Conservation (phyloP, 108 stramenopile genomes). For the Aurantiochytrium sp. region DNA sequence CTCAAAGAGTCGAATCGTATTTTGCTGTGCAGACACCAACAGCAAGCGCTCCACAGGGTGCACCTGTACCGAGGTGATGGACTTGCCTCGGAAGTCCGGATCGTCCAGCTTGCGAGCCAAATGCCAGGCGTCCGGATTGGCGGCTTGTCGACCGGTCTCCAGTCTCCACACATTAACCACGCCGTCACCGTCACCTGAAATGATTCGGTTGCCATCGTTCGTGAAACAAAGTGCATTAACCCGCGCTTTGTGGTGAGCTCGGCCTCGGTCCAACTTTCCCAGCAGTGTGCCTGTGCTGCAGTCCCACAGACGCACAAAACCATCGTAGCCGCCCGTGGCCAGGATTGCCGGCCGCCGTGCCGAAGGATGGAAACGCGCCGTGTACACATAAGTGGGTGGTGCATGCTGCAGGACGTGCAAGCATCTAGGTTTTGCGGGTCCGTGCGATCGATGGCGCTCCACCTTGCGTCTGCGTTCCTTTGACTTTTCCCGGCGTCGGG, state of each 20-base stretch:
- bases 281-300: background rate
- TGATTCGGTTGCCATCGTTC: background rate
- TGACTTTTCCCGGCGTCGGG: too few relatives aligned
- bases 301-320: slow-evolving; percentile 13
- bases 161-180: background rate
- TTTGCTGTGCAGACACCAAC: background rate
- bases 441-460: too few relatives aligned
- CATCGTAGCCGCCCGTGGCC: background rate
- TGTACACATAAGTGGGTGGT: background rate
- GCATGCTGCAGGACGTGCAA: background rate
- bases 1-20: background rate
- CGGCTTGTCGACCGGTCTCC: background rate
- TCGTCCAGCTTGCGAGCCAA: background rate
- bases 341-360: background rate
- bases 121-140: slow-evolving; percentile 9
- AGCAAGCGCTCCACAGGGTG: background rate
- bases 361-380: background rate
- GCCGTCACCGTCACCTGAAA: background rate
- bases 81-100: background rate
- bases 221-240: background rate
- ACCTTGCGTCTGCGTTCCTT: too few relatives aligned
- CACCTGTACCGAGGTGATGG: background rate
- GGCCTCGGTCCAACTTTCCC: background rate
- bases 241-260: background rate
- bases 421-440: background rate